A percentile compares a stretch with the other conserved stretches of the same genome.
Conservation (phyloP, 2,329 filamentous ascomycete genomes). For the Penicillium freii region DNA sequence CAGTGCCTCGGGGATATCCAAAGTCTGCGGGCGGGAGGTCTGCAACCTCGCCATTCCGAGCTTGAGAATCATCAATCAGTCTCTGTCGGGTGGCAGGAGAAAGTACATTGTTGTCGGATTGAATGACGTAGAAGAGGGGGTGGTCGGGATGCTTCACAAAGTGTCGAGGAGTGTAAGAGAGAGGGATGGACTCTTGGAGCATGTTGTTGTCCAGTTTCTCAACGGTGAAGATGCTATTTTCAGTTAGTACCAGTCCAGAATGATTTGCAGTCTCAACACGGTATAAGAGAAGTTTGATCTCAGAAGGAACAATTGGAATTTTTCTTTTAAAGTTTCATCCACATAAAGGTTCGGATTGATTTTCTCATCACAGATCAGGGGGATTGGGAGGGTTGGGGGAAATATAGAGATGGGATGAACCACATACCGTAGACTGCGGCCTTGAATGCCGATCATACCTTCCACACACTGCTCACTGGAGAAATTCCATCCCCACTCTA, state of each 20-base stretch:
- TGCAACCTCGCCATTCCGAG: conserved; percentile 69
- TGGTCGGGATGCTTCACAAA: conserved; percentile 85
- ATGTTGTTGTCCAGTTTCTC: conserved; percentile 83
- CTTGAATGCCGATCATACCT: conserved; percentile 91
- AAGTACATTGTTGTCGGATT: conserved; percentile 89
- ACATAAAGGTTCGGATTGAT: conserved; percentile 40
- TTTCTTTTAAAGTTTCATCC: conserved; percentile 45
- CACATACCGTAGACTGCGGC: conserved; percentile 77
- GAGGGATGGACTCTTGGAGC: conserved; percentile 78
- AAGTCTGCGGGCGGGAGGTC: conserved; percentile 77
- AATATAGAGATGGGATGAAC: conserved; percentile 22
- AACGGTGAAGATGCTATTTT: conserved; percentile 76
- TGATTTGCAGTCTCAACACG: not conserved
- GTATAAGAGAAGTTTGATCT: conserved; percentile 42
- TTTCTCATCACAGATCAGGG: conserved; percentile 47
- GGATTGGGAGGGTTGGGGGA: conserved; percentile 10
- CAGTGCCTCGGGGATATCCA: conserved; percentile 77
- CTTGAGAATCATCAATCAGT: conserved; percentile 68
- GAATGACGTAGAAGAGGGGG: conserved; percentile 88
- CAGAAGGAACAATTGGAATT: conserved; percentile 97
- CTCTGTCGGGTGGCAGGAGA: conserved; percentile 73
- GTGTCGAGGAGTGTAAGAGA: conserved; percentile 86
- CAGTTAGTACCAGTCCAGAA: conserved; percentile 16
- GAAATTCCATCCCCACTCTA: conserved; percentile 96
- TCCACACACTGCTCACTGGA: conserved; percentile 91